Conservation (phyloP, 1,284 basidiomycete genomes). For the Paramarasmius palmivorus region DNA sequence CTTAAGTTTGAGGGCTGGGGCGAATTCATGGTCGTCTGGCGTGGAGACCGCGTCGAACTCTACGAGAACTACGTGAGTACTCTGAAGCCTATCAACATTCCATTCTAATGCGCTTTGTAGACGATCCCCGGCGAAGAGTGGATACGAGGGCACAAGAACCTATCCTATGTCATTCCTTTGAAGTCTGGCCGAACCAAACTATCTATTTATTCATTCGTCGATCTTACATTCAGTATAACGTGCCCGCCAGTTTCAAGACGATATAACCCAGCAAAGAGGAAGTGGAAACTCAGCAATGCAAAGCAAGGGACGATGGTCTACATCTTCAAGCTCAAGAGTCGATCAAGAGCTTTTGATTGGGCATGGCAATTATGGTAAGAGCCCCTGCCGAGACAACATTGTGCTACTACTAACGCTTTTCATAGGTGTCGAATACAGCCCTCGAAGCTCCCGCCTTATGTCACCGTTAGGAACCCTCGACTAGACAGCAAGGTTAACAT, state of each 20-base stretch:
- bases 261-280: slow-evolving; percentile 32
- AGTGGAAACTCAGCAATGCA: slow-evolving; percentile 43
- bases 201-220: slow-evolving; percentile 80
- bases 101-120: slow-evolving; percentile 33
- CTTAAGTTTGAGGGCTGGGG: slow-evolving; percentile 70
- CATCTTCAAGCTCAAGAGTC: slow-evolving; percentile 73
- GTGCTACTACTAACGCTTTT: slow-evolving; percentile 8
- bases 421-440: slow-evolving; percentile 50
- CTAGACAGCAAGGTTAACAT: slow-evolving; percentile 64
- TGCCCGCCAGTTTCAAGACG: slow-evolving; percentile 53
- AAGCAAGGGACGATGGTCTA: slow-evolving; percentile 77
- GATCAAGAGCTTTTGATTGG: slow-evolving; percentile 79
- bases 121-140: slow-evolving; percentile 61
- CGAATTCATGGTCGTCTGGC: slow-evolving; percentile 82
- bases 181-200: slow-evolving; percentile 57
- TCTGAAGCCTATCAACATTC: not conserved
- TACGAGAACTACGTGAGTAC: slow-evolving; percentile 75
- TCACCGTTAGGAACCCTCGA: slow-evolving; percentile 47
- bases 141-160: slow-evolving; percentile 63
- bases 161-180: slow-evolving; percentile 72
- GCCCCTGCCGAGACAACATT: not conserved
- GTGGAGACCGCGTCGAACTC: slow-evolving; percentile 70
- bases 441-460: slow-evolving; percentile 45
- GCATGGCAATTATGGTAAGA: slow-evolving; percentile 76
- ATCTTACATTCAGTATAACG: slow-evolving; percentile 77